phyloP scores from a whole-genome alignment of 2,329 filamentous ascomycete genomes.

The Xylaria sp. region DNA sequence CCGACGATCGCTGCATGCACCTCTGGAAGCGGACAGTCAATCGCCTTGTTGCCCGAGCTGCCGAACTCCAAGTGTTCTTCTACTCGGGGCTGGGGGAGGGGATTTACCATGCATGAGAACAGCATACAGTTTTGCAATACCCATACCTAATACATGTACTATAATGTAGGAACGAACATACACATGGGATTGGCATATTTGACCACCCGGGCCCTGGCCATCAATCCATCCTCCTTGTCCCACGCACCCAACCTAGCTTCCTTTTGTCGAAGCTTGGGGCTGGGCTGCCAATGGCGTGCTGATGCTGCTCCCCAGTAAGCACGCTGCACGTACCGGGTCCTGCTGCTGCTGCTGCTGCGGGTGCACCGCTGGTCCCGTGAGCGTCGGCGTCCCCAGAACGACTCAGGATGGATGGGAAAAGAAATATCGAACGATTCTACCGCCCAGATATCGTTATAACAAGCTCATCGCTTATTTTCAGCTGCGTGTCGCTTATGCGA shows the following conservation, averaged over 20 bases:
- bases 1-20: background rate
- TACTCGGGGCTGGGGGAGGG: too few relatives aligned
- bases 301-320: background rate
- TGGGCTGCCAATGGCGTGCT: background rate
- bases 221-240: too few relatives aligned
- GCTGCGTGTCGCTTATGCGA: background rate
- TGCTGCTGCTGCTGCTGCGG: too few relatives aligned
- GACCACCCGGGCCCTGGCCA: background rate
- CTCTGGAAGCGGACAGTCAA: background rate
- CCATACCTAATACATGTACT: too few relatives aligned
- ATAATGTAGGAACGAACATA: too few relatives aligned
- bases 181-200: constrained; percentile 4
- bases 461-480: background rate
- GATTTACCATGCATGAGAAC: constrained; percentile 21
- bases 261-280: background rate
- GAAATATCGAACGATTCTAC: background rate
- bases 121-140: constrained; percentile 14
- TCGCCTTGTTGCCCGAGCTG: too few relatives aligned
- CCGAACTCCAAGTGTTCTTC: too few relatives aligned
- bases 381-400: too few relatives aligned
- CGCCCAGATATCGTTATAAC: too few relatives aligned
- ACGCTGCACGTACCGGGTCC: background rate
- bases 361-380: too few relatives aligned
- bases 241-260: too few relatives aligned
- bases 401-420: too few relatives aligned